Base-by-base conservation (phyloP, 1,284 basidiomycete species). In the Ceratobasidium sp. region DNA sequence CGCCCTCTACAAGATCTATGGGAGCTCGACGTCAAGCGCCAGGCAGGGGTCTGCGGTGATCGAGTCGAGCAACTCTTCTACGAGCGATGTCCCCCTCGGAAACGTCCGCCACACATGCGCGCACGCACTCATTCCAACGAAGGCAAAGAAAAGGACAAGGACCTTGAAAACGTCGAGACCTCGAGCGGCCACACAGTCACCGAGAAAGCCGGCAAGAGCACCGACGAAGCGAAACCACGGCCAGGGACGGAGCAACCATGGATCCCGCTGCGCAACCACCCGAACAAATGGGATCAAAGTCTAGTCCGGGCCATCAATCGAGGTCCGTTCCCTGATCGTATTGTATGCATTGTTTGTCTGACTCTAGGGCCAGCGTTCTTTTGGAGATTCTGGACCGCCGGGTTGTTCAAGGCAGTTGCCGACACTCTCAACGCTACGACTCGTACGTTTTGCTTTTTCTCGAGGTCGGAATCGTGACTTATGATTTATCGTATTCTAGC, bases 91-190 rank as follows among this genome's bases (percentile, higher is more conserved):
- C 69, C 69, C 43, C 69, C 69, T 32, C 41, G 58, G 2, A 71
- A 71, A 43, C 69, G 69, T 6, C 69, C 69, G 10, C 72, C 62
- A 30, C 72, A 73, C 62, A 57, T 73, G 43, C 55, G 69, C n/a
- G 9, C 36, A n/a, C n/a, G 9, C 45, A 10, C 21, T 46, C 45
- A 28, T 16, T 34, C 14, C 12, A 23, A 46, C 16, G 39, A n/a
- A 12, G 55, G 45, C 12, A n/a, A n/a, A n/a, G n/a, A n/a, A n/a
- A n/a, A n/a, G n/a, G 62, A 64, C 34, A 39, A 39, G n/a, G 55
- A 70, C 26, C 45, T 71, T 12, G 69, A 71, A 21, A 69, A 57
- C 28, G 64, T 16, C 41, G 64, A 69, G 21, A 55, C 64, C 50
- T 53, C 64, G 4, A 69, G 64, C 50, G 52, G 36, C 1, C 26